A percentile compares a stretch with the other conserved stretches of the same genome.
Conservation (phyloP, 1,284 basidiomycete genomes). For the Tylopilus sp. region DNA sequence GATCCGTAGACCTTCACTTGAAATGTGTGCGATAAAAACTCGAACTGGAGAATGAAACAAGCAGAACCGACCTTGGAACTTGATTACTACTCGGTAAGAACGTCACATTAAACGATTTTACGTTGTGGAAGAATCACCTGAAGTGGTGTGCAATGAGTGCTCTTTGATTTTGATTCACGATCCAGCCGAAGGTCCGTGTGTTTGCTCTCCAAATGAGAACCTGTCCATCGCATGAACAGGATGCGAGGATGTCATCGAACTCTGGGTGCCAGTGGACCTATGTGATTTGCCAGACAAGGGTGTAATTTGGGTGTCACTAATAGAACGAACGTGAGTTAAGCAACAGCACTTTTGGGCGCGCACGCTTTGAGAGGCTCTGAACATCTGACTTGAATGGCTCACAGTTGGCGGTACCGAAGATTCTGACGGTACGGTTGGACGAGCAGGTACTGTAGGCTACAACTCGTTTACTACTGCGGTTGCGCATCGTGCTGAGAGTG, state of each 20-base stretch:
- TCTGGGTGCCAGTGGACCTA: slow-evolving; percentile 80
- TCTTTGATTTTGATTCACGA: slow-evolving; percentile 97
- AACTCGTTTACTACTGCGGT: no score
- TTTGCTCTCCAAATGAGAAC: slow-evolving; percentile 98
- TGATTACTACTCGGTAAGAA: slow-evolving; percentile 71
- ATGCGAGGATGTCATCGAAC: no score
- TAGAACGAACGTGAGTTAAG: no score
- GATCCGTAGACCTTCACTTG: slow-evolving; percentile 90
- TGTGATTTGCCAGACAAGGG: slow-evolving; percentile 92
- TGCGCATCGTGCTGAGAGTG: no score
- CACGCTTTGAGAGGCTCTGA: slow-evolving; percentile 88
- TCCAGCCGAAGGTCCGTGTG: slow-evolving; percentile 62
- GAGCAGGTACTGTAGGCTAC: no score
- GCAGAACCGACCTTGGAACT: slow-evolving; percentile 82
- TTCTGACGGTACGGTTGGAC: slow-evolving; percentile 33
- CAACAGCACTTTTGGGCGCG: slow-evolving; percentile 29
- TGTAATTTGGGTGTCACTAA: slow-evolving; percentile 81
- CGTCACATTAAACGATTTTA: not conserved
- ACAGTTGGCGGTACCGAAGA: slow-evolving; percentile 95
- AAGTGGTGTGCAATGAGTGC: slow-evolving; percentile 94
- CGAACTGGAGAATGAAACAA: not conserved
- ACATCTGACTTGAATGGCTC: slow-evolving; percentile 75
- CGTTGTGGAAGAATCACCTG: slow-evolving; percentile 64
- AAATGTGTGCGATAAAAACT: not conserved
- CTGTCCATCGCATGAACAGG: slow-evolving; percentile 52